phyloP scores from a whole-genome alignment of 2,329 filamentous ascomycete genomes.

The Thelonectria rubi region DNA sequence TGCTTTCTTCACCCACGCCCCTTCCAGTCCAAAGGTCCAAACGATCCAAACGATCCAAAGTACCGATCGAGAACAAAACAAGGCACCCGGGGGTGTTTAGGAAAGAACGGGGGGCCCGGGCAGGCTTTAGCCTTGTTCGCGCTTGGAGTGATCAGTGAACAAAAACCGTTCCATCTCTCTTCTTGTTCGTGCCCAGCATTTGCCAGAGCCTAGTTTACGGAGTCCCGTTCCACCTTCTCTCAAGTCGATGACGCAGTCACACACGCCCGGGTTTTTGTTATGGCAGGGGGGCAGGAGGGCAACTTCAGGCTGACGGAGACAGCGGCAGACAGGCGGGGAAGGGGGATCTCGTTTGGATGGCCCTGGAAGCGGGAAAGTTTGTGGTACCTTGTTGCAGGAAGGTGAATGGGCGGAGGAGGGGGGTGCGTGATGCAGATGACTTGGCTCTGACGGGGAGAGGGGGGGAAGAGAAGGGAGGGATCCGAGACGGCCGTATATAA shows the following conservation, averaged over 20 bases:
- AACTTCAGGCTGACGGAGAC: conserved; percentile 6
- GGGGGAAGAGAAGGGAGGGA: no score
- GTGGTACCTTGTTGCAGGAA: conserved; percentile 15
- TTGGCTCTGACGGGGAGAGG: conserved; percentile 27
- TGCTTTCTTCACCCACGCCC: background rate
- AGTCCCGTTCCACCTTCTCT: background rate
- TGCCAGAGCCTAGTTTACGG: background rate
- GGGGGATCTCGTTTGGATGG: conserved; percentile 7
- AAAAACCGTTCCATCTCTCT: no score
- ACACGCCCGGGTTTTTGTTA: conserved; percentile 14
- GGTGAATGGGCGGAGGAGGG: conserved; percentile 16
- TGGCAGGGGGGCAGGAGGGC: conserved; percentile 25
- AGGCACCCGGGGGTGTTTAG: no score
- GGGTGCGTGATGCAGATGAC: conserved; percentile 27
- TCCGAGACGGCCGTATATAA: conserved; percentile 35
- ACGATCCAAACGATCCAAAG: no score
- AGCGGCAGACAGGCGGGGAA: conserved; percentile 8
- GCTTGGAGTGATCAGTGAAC: background rate
- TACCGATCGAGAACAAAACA: no score
- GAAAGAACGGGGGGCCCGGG: no score
- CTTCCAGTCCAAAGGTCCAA: no score
- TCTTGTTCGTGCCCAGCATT: background rate
- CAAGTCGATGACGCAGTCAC: conserved; percentile 48
- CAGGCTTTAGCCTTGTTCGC: background rate
- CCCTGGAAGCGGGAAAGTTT: conserved; percentile 36